A percentile compares a stretch with the other conserved stretches of the same genome.
These are phyloP conservation scores for Dendryphion nanum DNA, from an alignment of 2,329 filamentous ascomycete species.

Conservation along the genomic window DNA sequence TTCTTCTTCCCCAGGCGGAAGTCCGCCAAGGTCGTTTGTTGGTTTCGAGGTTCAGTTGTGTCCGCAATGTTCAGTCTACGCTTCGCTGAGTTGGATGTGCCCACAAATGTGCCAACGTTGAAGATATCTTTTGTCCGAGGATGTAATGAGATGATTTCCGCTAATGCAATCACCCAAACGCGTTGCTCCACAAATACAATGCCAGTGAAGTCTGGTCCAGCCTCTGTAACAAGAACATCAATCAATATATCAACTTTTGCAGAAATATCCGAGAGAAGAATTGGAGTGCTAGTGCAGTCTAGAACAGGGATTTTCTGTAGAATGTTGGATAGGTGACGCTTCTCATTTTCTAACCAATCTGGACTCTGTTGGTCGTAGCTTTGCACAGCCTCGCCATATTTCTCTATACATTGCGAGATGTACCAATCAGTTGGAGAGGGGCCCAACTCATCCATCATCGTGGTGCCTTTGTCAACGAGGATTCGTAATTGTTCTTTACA, in stretches of 20 bases:
- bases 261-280: constrained; percentile 15
- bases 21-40: constrained; percentile 53
- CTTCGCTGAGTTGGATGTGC: constrained; percentile 44
- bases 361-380: constrained; percentile 21
- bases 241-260: constrained; percentile 38
- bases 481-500: constrained; percentile 39
- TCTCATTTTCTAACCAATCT: constrained; percentile 35
- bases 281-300: neutral
- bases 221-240: constrained; percentile 36
- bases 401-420: constrained; percentile 34
- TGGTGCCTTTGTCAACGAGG: constrained; percentile 31
- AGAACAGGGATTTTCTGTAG: constrained; percentile 15
- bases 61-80: constrained; percentile 51
- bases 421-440: constrained; percentile 39
- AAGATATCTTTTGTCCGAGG: constrained; percentile 33
- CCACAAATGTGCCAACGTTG: constrained; percentile 53
- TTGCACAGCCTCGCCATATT: constrained; percentile 17
- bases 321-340: constrained; percentile 30
- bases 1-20: constrained; percentile 55
- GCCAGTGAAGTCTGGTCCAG: constrained; percentile 34
- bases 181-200: constrained; percentile 50
- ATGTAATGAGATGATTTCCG: constrained; percentile 35
- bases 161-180: constrained; percentile 43
- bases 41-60: constrained; percentile 47
- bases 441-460: constrained; percentile 41